These are phyloP conservation scores for Stellera chamaejasme DNA, from an alignment of 345 rosid genomes.

Conservation along the genomic window DNA sequence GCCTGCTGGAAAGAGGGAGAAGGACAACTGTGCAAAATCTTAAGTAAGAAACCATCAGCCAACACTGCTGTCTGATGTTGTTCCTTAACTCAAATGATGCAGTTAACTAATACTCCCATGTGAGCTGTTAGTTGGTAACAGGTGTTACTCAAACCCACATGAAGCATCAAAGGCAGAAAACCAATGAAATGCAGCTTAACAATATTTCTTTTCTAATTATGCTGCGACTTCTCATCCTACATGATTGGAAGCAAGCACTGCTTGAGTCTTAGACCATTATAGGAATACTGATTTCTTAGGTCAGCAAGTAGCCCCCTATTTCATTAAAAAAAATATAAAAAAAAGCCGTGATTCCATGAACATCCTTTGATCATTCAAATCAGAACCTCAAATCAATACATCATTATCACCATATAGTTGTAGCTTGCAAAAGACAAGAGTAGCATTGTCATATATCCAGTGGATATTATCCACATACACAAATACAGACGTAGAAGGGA, in stretches of 20 bases:
- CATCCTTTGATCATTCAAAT: conserved; percentile 16
- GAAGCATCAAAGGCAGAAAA: conserved; percentile 16
- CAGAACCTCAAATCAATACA: conserved; percentile 14
- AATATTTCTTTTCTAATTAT: too few relatives aligned
- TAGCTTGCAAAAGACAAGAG: conserved; percentile 30
- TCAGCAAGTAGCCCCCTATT: conserved; percentile 31
- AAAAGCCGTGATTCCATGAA: conserved; percentile 15
- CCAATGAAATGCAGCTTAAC: conserved; percentile 2
- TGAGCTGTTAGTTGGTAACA: too few relatives aligned
- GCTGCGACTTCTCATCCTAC: too few relatives aligned
- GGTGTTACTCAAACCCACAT: neutral
- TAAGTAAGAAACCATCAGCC: too few relatives aligned
- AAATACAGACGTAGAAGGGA: neutral
- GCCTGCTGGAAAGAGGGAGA: too few relatives aligned
- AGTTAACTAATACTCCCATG: too few relatives aligned
- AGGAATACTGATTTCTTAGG: conserved; percentile 20
- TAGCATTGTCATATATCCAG: conserved; percentile 11
- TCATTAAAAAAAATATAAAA: conserved; percentile 9
- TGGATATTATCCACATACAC: conserved; percentile 9
- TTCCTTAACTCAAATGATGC: too few relatives aligned
- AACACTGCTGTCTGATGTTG: too few relatives aligned
- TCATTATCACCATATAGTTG: conserved; percentile 17
- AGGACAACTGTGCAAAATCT: too few relatives aligned
- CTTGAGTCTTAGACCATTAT: neutral
- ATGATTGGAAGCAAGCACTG: too few relatives aligned